Base-by-base conservation (phyloP, 805 yeast species). In the Sungouiella thailandica region DNA sequence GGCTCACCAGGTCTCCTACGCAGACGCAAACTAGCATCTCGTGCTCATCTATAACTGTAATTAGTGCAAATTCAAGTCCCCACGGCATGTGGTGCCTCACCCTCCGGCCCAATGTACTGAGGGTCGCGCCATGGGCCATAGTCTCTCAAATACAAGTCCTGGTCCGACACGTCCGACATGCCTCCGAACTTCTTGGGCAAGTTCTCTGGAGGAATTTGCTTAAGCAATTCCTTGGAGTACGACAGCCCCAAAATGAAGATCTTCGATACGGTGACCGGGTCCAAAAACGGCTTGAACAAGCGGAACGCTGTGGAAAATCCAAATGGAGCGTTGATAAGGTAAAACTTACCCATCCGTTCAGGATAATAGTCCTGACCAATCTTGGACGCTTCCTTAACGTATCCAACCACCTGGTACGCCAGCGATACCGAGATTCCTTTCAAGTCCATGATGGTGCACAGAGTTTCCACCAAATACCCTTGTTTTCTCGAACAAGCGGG, bases 341-440 rank as follows among this genome's bases (percentile, higher is more conserved):
- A 90, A 58, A 90, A 93, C 62, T 85, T 88, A 55, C 98, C 98
- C 98, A 93, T 93, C 64, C 97, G 83, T 72, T 93, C 98, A 11
- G 98, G 98, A 60, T 93, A 93, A 65, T 85, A 90, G 67, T 93
- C 86, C 70, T 93, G 98, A 39, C 97, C 96, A 51, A 93, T 86
- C 52, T 75, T 68, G 10, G 96, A 85, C 7, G 98, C 96, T 63
- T 89, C 97, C 58, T 80, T 80, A 35, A 93, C 95, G 62, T 88
- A 93, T 9, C 81, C 70, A 44, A 87, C 70, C 27, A 93, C 98
- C 57, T 82, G 86, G 44, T 81, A 78, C 17, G 95, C 95, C 30
- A 93, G 65, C 16, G 83, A 68, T 39, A 93, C 70, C 17, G 96
- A 85, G 37, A 90, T 88, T 22, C 97, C 97, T 67, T 93, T 93